Percentiles rank a stretch among this genome's conserved stretches.
phyloP scores from a whole-genome alignment of 257 asterid species.

The Misopates orontium region DNA sequence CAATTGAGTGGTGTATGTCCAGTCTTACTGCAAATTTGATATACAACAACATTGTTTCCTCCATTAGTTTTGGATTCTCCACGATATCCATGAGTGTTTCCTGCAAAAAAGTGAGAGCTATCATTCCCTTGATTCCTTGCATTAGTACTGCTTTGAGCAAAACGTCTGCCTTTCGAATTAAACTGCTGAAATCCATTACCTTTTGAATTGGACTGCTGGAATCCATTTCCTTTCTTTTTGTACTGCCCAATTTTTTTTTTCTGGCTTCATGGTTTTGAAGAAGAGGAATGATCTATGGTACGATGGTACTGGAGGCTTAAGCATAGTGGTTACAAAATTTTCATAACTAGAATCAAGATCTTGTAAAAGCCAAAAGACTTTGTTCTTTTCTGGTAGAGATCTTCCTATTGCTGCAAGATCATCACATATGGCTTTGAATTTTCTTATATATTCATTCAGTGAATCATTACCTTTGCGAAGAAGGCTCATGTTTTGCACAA shows the following conservation, averaged over 20 bases:
- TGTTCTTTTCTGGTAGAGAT: not conserved
- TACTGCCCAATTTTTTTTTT: not conserved
- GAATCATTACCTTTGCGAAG: not conserved
- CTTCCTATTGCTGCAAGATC: not conserved
- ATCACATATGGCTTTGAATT: not conserved
- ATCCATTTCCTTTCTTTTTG: not conserved
- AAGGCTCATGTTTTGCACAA: not conserved
- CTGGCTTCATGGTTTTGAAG: slow-evolving; percentile 5
- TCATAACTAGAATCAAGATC: not conserved
- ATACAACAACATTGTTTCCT: not conserved
- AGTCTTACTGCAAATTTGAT: not conserved
- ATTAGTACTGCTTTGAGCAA: not conserved
- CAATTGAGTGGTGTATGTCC: not conserved
- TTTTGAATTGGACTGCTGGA: not conserved
- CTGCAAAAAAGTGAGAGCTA: not conserved
- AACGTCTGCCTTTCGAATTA: slow-evolving; percentile 1
- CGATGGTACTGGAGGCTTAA: not conserved
- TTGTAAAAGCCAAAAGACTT: not conserved
- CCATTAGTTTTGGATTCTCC: not conserved
- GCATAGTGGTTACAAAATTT: slow-evolving; percentile 1
- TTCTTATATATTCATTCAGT: not conserved
- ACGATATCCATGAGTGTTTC: not conserved
- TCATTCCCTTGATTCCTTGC: not conserved
- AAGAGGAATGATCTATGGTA: not conserved
- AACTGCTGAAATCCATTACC: no score